Percentiles rank a stretch among this genome's conserved stretches.
These are phyloP conservation scores for Fusarium sublunatum DNA, from an alignment of 2,329 filamentous ascomycete species.

Conservation along the genomic window DNA sequence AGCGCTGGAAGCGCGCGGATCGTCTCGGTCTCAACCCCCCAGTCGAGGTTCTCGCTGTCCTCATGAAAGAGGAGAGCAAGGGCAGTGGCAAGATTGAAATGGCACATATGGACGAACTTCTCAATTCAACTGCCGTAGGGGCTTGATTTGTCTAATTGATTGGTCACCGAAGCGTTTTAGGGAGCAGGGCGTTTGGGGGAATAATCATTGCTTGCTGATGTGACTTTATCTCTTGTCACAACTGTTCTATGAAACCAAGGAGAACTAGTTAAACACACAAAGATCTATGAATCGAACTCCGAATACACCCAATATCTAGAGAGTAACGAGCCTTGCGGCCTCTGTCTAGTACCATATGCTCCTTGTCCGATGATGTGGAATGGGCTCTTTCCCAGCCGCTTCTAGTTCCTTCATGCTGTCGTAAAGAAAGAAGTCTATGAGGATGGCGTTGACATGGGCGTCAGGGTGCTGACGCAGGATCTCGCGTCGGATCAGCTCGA, in stretches of 20 bases:
- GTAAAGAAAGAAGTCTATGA: constrained; percentile 98
- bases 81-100: constrained; percentile 66
- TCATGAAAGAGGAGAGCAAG: constrained; percentile 76
- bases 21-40: constrained; percentile 86
- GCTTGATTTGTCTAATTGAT: constrained; percentile 39
- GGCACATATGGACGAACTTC: constrained; percentile 79
- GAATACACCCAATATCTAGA: constrained; percentile 21
- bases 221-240: constrained; percentile 34
- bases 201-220: constrained; percentile 27
- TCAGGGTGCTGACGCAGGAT: constrained; percentile 80
- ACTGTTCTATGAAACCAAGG: constrained; percentile 27
- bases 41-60: constrained; percentile 87
- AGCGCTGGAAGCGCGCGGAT: constrained; percentile 89
- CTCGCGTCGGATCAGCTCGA: constrained; percentile 86
- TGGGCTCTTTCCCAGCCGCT: constrained; percentile 64
- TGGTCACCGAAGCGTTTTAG: constrained; percentile 20
- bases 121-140: constrained; percentile 62
- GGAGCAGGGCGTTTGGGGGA: constrained; percentile 41
- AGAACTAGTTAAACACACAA: constrained; percentile 14
- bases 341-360: constrained; percentile 87
- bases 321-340: constrained; percentile 16
- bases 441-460: constrained; percentile 81
- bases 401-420: constrained; percentile 92
- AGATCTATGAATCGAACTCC: constrained; percentile 37
- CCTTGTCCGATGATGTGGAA: constrained; percentile 86